Evolutionary conservation across 345 rosid species (phyloP).

Genomic region (Orychophragmus violaceus): DNA sequence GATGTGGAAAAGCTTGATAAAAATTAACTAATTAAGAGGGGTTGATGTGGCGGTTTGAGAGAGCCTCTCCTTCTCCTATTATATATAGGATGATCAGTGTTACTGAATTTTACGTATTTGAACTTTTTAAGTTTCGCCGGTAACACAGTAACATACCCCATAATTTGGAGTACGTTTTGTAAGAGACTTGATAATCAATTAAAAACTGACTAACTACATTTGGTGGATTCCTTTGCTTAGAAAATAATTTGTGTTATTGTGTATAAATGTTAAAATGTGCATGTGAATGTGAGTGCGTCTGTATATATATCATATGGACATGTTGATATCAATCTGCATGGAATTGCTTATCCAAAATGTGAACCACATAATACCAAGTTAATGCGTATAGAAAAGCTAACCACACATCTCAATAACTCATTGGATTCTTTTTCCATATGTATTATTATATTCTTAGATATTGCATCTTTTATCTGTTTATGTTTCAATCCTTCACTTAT

Average conservation of each 20-base stretch:
- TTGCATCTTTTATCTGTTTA: conserved; percentile 9
- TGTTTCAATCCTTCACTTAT: conserved; percentile 21
- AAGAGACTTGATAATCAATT: neutral
- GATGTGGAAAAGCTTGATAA: too few relatives aligned
- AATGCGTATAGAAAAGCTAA: conserved; percentile 10
- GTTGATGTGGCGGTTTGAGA: too few relatives aligned
- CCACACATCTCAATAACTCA: conserved; percentile 17
- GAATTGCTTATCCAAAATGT: conserved; percentile 23
- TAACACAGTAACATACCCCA: neutral
- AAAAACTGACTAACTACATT: neutral
- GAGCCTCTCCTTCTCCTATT: too few relatives aligned
- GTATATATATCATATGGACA: neutral
- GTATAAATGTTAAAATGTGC: neutral
- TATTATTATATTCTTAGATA: neutral
- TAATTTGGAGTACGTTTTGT: neutral
- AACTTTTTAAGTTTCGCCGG: neutral
- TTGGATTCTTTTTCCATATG: neutral
- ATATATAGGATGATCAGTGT: neutral
- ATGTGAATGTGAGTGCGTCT: neutral
- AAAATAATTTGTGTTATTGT: neutral
- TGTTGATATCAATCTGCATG: neutral
- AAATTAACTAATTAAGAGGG: too few relatives aligned
- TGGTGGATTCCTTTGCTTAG: neutral
- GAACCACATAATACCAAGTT: conserved; percentile 15
- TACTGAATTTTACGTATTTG: neutral